These are phyloP conservation scores for Colletotrichum filicis DNA, from an alignment of 2,329 filamentous ascomycete species.

Conservation along the genomic window DNA sequence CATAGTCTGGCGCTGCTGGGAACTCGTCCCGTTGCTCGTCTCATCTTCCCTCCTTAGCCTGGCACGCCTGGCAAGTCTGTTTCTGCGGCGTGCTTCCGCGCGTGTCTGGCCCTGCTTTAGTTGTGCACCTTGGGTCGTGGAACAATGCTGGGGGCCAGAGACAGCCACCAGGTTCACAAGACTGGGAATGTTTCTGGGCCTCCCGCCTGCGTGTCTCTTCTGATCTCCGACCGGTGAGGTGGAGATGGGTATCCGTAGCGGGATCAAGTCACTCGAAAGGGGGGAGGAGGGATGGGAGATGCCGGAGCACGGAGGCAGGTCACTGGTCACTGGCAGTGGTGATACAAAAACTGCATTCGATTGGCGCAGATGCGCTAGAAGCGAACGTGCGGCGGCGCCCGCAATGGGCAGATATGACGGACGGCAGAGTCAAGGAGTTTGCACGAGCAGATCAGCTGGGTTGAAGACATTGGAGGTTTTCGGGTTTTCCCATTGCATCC, in stretches of 20 bases:
- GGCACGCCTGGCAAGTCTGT: neutral
- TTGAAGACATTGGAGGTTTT: conserved; percentile 1
- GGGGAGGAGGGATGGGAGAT: neutral
- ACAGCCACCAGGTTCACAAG: neutral
- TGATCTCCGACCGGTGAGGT: conserved; percentile 2
- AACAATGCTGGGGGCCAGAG: neutral
- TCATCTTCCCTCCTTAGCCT: neutral
- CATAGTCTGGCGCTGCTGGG: conserved; percentile 3
- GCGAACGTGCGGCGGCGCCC: conserved; percentile 9
- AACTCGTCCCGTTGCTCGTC: conserved; percentile 1
- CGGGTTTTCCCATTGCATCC: conserved; percentile 16
- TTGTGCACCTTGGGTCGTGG: conserved; percentile 14
- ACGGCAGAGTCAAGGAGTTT: conserved; percentile 9
- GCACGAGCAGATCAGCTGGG: conserved; percentile 17
- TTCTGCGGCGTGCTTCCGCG: conserved; percentile 6
- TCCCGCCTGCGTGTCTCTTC: neutral
- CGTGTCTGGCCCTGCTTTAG: conserved; percentile 9
- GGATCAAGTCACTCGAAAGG: conserved; percentile 1
- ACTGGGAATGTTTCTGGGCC: neutral
- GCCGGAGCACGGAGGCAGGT: conserved; percentile 15
- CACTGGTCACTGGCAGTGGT: neutral
- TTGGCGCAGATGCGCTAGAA: conserved; percentile 10
- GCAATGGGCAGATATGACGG: neutral
- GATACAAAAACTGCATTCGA: conserved; percentile 22
- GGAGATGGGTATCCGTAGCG: neutral